phyloP scores from a whole-genome alignment of 371 early-diverging fungal genomes.

The Nosema muscidifuracis region DNA sequence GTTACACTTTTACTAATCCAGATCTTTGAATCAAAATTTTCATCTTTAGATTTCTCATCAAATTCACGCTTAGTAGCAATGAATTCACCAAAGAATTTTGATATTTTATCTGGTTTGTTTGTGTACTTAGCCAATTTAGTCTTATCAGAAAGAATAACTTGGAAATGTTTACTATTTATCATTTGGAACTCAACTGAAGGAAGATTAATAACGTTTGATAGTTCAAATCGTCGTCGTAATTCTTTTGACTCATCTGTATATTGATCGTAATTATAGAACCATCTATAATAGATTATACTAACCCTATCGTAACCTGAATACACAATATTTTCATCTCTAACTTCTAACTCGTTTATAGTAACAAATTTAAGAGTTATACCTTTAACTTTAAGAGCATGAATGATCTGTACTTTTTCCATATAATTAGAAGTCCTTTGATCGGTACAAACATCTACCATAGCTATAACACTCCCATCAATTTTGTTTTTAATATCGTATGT shows the following conservation, averaged over 20 bases:
- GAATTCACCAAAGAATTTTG: conserved; percentile 29
- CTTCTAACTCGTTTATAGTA: conserved; percentile 28
- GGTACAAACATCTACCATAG: conserved; percentile 32
- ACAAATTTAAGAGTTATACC: conserved; percentile 30
- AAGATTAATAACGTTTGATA: conserved; percentile 19
- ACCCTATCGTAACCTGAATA: background rate
- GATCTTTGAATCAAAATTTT: background rate
- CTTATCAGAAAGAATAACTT: conserved; percentile 21
- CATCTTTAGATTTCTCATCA: background rate
- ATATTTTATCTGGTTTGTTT: background rate
- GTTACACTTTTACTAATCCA: conserved; percentile 33
- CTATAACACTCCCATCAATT: background rate
- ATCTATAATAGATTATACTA: conserved; percentile 44
- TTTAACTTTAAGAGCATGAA: background rate
- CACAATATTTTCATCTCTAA: background rate
- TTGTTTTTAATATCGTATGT: conserved; percentile 12
- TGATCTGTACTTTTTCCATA: conserved; percentile 37
- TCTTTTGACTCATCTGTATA: conserved; percentile 32
- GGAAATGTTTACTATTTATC: conserved; percentile 44
- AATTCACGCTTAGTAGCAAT: background rate
- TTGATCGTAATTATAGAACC: conserved; percentile 53
- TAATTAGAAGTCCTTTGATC: conserved; percentile 12
- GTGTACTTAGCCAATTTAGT: conserved; percentile 30
- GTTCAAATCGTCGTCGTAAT: conserved; percentile 31
- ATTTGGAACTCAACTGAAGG: conserved; percentile 45